Conservation (phyloP, 2,329 filamentous ascomycete genomes). For the Hymenoscyphus infarciens region DNA sequence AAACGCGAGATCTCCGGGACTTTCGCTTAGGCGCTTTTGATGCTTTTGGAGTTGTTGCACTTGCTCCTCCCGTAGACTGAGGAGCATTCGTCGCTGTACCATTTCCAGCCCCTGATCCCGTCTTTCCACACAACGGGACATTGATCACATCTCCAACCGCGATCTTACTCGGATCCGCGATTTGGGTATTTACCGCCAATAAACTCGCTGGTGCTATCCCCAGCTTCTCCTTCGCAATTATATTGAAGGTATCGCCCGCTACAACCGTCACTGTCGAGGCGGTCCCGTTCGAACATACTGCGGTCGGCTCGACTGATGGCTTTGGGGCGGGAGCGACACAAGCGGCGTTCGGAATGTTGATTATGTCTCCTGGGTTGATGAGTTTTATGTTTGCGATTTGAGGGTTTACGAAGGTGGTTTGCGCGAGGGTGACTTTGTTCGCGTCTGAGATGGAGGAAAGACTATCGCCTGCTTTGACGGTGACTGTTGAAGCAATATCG, state of each 20-base stretch:
- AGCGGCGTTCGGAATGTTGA: slow-evolving; percentile 14
- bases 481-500: slow-evolving; percentile 14
- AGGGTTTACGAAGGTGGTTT: slow-evolving; percentile 19
- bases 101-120: neutral
- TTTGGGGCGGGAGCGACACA: slow-evolving; percentile 15
- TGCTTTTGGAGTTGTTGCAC: neutral
- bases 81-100: neutral
- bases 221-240: slow-evolving; percentile 22
- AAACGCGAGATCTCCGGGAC: neutral
- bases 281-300: slow-evolving; percentile 15
- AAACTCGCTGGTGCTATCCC: slow-evolving; percentile 17
- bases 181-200: slow-evolving; percentile 16
- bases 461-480: slow-evolving; percentile 17
- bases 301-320: slow-evolving; percentile 13
- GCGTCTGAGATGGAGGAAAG: slow-evolving; percentile 12
- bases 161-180: slow-evolving; percentile 15
- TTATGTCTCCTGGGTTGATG: slow-evolving; percentile 17
- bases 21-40: neutral
- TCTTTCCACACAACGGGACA: slow-evolving; percentile 16
- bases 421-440: slow-evolving; percentile 15
- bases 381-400: slow-evolving; percentile 17
- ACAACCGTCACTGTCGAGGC: slow-evolving; percentile 12
- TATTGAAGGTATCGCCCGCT: slow-evolving; percentile 17
- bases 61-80: neutral
- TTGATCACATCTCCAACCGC: slow-evolving; percentile 17